These are phyloP conservation scores for Aspergillus amoenus DNA, from an alignment of 2,329 filamentous ascomycete genomes.

Conservation along the genomic window DNA sequence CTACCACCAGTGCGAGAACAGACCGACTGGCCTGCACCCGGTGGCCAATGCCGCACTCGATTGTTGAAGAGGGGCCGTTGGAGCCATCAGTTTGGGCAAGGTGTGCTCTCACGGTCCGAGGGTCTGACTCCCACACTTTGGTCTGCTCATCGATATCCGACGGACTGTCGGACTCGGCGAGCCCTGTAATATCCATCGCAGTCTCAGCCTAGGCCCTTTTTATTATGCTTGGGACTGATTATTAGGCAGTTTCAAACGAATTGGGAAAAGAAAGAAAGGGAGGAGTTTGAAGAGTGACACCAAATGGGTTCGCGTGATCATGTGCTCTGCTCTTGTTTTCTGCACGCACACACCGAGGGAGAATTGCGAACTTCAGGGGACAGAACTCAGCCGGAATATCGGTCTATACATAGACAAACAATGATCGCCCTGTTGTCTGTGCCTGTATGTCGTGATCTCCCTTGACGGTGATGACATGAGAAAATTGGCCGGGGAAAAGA, in stretches of 20 bases:
- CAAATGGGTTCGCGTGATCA: constrained; percentile 12
- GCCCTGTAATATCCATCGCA: constrained; percentile 33
- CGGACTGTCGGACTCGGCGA: constrained; percentile 31
- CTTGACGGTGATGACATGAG: constrained; percentile 13
- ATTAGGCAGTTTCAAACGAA: background rate
- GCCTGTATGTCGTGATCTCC: constrained; percentile 12
- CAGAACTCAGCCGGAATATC: background rate
- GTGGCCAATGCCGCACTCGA: constrained; percentile 42
- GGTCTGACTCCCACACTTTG: constrained; percentile 34
- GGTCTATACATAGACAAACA: constrained; percentile 5
- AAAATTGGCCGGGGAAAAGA: constrained; percentile 2
- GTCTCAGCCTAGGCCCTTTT: constrained; percentile 22
- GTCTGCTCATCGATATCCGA: constrained; percentile 38
- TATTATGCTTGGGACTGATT: background rate
- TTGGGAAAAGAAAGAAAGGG: background rate
- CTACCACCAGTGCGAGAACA: constrained; percentile 74
- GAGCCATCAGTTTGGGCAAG: constrained; percentile 20
- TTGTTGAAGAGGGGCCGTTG: constrained; percentile 20
- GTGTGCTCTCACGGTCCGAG: constrained; percentile 20
- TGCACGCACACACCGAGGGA: background rate
- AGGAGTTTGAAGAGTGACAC: constrained; percentile 3
- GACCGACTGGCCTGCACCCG: constrained; percentile 43
- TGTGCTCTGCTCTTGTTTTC: background rate
- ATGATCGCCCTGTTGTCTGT: background rate
- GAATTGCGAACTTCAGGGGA: background rate